These are phyloP conservation scores for Zasmidium cellare DNA, from an alignment of 2,329 filamentous ascomycete species.

Conservation along the genomic window DNA sequence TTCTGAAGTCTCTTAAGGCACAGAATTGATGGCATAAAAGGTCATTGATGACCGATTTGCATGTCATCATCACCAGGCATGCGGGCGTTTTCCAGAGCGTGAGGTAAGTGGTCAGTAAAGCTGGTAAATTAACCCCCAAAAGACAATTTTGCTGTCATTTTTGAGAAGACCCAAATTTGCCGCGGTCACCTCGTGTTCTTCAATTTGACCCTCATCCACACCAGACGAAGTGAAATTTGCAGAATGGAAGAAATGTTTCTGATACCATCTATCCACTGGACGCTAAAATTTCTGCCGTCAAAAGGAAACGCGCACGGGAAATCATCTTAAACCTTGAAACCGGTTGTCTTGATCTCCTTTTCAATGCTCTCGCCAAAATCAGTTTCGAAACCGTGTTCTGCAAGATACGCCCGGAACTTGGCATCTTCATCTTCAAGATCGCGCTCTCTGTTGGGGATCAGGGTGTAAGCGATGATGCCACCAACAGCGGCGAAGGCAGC, in stretches of 20 bases:
- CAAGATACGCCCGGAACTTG: constrained; percentile 47
- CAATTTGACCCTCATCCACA: too few species aligned
- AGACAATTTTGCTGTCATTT: too few species aligned
- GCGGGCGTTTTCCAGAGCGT: background rate
- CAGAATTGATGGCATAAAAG: too few species aligned
- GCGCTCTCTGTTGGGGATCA: constrained; percentile 48
- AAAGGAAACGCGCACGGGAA: too few species aligned
- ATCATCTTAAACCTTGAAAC: constrained; percentile 3
- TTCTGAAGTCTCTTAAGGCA: too few species aligned
- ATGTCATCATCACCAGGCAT: background rate
- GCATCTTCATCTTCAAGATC: constrained; percentile 48
- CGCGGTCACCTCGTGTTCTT: too few species aligned
- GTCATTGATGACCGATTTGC: background rate
- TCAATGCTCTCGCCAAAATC: constrained; percentile 18
- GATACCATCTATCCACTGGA: too few species aligned
- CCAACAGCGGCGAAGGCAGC: constrained; percentile 51
- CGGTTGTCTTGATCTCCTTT: constrained; percentile 16
- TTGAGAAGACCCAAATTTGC: too few species aligned
- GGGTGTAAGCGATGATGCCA: constrained; percentile 44
- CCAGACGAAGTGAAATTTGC: too few species aligned
- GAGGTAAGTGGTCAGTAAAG: background rate
- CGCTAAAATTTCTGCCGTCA: too few species aligned
- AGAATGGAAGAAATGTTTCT: too few species aligned
- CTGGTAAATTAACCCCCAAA: too few species aligned
- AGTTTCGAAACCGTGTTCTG: constrained; percentile 40